phyloP scores from a whole-genome alignment of 2,329 filamentous ascomycete species.

The Penicillium sp. region DNA sequence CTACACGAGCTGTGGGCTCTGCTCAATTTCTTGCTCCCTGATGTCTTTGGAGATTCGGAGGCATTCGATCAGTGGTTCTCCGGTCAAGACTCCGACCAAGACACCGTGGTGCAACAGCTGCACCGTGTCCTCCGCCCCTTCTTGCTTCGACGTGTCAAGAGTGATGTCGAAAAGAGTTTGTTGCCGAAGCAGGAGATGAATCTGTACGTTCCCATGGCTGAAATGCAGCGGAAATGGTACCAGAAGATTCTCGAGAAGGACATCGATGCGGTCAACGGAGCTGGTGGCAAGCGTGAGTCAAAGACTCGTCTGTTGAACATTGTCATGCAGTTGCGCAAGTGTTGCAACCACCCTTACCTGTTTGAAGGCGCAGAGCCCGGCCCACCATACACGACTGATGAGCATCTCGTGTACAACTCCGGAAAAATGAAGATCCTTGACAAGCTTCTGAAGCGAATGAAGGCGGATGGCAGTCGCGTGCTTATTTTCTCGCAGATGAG shows the following conservation, averaged over 20 bases:
- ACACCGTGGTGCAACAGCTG: constrained; percentile 92
- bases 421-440: constrained; percentile 98
- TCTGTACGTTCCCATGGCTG: constrained; percentile 95
- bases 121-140: constrained; percentile 93
- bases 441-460: constrained; percentile 81
- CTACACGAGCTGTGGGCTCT: constrained; percentile 96
- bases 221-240: constrained; percentile 99
- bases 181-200: constrained; percentile 98
- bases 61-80: constrained; percentile 99
- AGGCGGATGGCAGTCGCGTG: constrained; percentile 87
- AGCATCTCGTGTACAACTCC: constrained; percentile 89
- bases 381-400: constrained; percentile 96
- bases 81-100: constrained; percentile 84
- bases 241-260: constrained; percentile 99
- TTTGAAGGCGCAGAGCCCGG: constrained; percentile 97
- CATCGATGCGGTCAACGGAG: constrained; percentile 97
- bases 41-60: constrained; percentile 95
- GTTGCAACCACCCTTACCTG: constrained; percentile 97
- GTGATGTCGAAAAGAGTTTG: constrained; percentile 95
- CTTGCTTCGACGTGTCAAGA: constrained; percentile 92
- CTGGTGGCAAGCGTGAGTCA: constrained; percentile 92
- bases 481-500: constrained; percentile 99
- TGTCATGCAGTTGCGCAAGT: constrained; percentile 98
- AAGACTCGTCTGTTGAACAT: constrained; percentile 97
- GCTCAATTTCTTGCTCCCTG: constrained; percentile 95